Evolutionary conservation across 139 green algal genomes (phyloP).

Genomic region (Limnomonas spitsbergensis): DNA sequence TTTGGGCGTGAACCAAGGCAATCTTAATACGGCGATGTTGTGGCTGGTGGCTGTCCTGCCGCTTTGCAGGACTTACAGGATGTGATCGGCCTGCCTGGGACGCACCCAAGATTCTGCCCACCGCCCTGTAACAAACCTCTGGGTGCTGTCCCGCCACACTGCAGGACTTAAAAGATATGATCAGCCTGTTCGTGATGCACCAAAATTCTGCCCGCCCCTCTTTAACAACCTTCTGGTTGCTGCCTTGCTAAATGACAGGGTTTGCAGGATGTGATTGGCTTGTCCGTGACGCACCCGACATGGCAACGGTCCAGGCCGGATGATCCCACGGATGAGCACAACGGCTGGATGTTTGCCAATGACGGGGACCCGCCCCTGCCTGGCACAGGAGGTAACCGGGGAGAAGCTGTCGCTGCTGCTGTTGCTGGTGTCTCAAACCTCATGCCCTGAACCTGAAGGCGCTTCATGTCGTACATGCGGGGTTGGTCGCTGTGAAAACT

Average conservation of each 20-base stretch:
- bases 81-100: not conserved
- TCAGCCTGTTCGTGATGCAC: not conserved
- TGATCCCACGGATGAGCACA: conserved; percentile 75
- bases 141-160: too few relatives aligned
- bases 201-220: not conserved
- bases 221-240: not conserved
- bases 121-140: too few relatives aligned
- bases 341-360: conserved; percentile 76
- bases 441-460: not conserved
- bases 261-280: conserved; percentile 72
- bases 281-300: conserved; percentile 84
- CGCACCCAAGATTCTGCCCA: too few relatives aligned
- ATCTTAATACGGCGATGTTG: too few relatives aligned
- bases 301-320: conserved; percentile 79
- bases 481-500: not conserved
- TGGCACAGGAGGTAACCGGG: conserved; percentile 32
- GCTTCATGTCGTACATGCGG: not conserved
- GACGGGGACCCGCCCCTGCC: conserved; percentile 55
- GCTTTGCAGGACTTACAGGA: too few relatives aligned
- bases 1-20: too few relatives aligned
- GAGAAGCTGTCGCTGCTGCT: not conserved
- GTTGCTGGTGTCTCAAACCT: not conserved
- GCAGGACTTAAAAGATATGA: not conserved
- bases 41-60: too few relatives aligned
- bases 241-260: conserved; percentile 49